Conservation (phyloP, 78 protist species). For the Dictyostelium brefeldianum region DNA sequence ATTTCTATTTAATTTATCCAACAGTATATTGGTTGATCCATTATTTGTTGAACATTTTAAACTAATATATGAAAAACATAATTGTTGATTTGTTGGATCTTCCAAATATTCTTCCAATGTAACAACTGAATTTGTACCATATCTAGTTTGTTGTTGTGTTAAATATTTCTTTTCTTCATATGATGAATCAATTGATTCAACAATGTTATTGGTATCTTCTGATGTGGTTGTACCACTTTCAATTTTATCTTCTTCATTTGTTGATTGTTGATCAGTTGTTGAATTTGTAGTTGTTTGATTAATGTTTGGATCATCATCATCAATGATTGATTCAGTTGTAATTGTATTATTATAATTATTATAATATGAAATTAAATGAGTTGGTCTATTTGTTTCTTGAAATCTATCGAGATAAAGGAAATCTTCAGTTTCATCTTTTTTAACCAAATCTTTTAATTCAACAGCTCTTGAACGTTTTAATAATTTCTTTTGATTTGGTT, state of each 20-base stretch:
- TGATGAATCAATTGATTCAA: not conserved
- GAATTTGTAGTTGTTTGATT: not conserved
- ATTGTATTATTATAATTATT: no score
- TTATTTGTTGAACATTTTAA: not conserved
- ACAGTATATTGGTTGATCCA: not conserved
- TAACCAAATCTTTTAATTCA: not conserved
- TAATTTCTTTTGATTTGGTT: not conserved
- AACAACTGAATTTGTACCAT: not conserved
- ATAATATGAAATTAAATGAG: not conserved
- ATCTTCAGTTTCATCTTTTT: conserved; percentile 40
- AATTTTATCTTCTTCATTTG: not conserved
- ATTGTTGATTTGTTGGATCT: conserved; percentile 1
- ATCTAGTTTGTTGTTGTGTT: not conserved
- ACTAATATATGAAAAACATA: conserved; percentile 27
- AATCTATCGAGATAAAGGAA: not conserved
- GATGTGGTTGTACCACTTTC: not conserved
- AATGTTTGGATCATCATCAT: not conserved
- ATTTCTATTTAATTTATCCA: conserved; percentile 5
- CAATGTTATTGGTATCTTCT: not conserved
- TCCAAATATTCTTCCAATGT: conserved; percentile 1
- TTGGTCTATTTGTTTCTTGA: not conserved
- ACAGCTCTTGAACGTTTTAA: not conserved
- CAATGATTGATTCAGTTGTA: not conserved
- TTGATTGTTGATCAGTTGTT: not conserved
- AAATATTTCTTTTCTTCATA: not conserved